A percentile compares a stretch with the other conserved stretches of the same genome.
phyloP scores from a whole-genome alignment of 352 stramenopile genomes.

The Aphanomyces invadans region DNA sequence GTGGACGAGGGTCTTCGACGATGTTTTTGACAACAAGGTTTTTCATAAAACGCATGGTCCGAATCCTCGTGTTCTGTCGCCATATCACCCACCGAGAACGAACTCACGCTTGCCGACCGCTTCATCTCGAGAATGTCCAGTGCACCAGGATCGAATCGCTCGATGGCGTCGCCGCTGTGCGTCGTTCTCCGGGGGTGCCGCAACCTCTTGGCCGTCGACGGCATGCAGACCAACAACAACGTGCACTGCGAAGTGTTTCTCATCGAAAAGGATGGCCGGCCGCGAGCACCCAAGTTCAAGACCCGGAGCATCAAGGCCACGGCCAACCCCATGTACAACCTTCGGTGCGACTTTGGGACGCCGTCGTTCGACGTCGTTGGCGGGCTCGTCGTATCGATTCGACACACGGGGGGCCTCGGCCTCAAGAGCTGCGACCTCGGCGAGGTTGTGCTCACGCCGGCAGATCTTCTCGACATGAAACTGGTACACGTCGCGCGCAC shows the following conservation, averaged over 20 bases:
- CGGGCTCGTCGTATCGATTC: conserved; percentile 18
- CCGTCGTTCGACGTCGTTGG: conserved; percentile 4
- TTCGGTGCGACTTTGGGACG: conserved; percentile 15
- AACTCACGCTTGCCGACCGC: too few relatives aligned
- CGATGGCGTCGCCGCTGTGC: not conserved
- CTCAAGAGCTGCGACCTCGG: conserved; percentile 17
- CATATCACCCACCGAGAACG: too few relatives aligned
- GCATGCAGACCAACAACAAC: conserved; percentile 23
- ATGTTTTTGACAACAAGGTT: too few relatives aligned
- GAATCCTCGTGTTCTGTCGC: too few relatives aligned
- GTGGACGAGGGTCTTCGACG: too few relatives aligned
- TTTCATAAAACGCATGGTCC: too few relatives aligned
- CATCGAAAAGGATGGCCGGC: conserved; percentile 23
- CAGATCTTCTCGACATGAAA: conserved; percentile 22
- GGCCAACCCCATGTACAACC: conserved; percentile 20
- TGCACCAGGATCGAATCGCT: not conserved
- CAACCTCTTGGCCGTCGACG: conserved; percentile 20
- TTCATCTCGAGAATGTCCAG: too few relatives aligned
- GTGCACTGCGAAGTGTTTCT: conserved; percentile 20
- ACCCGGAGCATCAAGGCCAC: conserved; percentile 21
- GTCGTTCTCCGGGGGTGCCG: conserved; percentile 14
- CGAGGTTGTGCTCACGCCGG: conserved; percentile 19
- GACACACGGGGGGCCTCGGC: conserved; percentile 17
- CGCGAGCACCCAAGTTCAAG: conserved; percentile 11
- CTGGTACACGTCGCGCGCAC: not conserved